Base-by-base conservation (phyloP, 805 yeast species). In the Ogataea polymorpha region DNA sequence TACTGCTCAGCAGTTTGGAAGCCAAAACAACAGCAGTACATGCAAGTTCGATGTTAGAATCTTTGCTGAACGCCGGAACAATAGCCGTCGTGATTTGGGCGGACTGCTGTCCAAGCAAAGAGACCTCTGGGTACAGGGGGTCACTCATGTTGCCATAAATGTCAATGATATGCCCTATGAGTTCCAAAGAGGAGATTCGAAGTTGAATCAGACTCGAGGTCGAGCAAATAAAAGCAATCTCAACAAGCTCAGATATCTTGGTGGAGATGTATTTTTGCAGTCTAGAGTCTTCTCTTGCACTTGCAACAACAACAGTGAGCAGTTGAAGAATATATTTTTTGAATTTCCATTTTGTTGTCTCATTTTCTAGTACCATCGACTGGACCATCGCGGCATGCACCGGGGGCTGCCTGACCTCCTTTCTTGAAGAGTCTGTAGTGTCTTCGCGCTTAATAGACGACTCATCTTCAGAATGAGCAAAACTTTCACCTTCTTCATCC, bases 31-130 rank as follows among this genome's bases (percentile, higher is more conserved):
- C 75, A 0, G 96, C 96, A 39, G 75, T 76, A 16, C 86, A 76
- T 1, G 91, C 89, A 1, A 88, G 73, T 26, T 75, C 74, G 1
- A 95, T 78, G 10, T 83, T 80, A 42, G 89, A 81, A 14, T 81
- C 90, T 3, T 74, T 67, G 24, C 74, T 74, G 63, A 93, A 91
- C 9, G 95, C 87, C 0, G 97, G 96, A 35, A 88, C 75, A 41
- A 91, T 70, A 0, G 98, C 95, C 43, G 96, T 82, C 8, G 86
- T 82, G 8, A 93, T 86, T 53, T 88, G 96, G 0, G 98, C 98
- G 54, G 93, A 96, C 55, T 86, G 96, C 62, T 90, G 97, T 50
- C 86, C 96, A 31, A 91, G 65, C 8, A 89, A 70, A 0, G 91
- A 75, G 12, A 75, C 74, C 3, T 80, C 79, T 0, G 86, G 82